Evolutionary conservation across 129 eudicot genomes (phyloP).

Genomic region (Calendula officinalis): DNA sequence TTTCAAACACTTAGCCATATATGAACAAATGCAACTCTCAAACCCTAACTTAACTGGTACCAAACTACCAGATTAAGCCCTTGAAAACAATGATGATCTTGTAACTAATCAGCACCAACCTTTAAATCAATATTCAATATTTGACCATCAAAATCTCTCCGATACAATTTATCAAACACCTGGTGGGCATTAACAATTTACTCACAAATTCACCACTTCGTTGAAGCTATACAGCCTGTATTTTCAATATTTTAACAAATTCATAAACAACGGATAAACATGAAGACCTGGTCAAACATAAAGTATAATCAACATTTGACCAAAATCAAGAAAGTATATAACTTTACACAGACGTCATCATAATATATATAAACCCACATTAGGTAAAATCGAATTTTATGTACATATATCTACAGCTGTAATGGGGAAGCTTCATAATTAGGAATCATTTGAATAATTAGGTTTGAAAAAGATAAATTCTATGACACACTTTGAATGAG

Average conservation of each 20-base stretch:
- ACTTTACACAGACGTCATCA: slow-evolving; percentile 16
- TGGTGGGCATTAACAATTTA: slow-evolving; percentile 18
- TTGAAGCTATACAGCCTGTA: slow-evolving; percentile 2
- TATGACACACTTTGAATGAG: slow-evolving; percentile 27
- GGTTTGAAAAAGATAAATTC: slow-evolving; percentile 34
- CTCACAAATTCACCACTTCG: slow-evolving; percentile 1
- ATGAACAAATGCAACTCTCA: slow-evolving; percentile 2
- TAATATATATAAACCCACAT: slow-evolving; percentile 19
- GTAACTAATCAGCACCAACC: not conserved
- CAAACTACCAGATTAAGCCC: slow-evolving; percentile 7
- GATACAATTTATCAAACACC: slow-evolving; percentile 21
- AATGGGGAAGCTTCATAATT: slow-evolving; percentile 25
- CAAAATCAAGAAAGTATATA: slow-evolving; percentile 8
- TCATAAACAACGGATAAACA: not conserved
- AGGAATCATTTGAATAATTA: slow-evolving; percentile 32
- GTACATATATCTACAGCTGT: slow-evolving; percentile 29
- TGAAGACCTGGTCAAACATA: slow-evolving; percentile 13
- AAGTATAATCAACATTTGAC: slow-evolving; percentile 19
- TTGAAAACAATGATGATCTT: not conserved
- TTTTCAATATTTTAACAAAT: not conserved
- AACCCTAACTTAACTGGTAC: not conserved
- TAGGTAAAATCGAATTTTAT: slow-evolving; percentile 16
- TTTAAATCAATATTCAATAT: slow-evolving; percentile 23
- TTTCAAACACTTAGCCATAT: not conserved
- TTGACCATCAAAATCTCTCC: slow-evolving; percentile 26